Percentiles rank a stretch among this genome's conserved stretches.
Evolutionary conservation across 345 rosid species (phyloP).

Genomic region (Eucalyptus coolabah): DNA sequence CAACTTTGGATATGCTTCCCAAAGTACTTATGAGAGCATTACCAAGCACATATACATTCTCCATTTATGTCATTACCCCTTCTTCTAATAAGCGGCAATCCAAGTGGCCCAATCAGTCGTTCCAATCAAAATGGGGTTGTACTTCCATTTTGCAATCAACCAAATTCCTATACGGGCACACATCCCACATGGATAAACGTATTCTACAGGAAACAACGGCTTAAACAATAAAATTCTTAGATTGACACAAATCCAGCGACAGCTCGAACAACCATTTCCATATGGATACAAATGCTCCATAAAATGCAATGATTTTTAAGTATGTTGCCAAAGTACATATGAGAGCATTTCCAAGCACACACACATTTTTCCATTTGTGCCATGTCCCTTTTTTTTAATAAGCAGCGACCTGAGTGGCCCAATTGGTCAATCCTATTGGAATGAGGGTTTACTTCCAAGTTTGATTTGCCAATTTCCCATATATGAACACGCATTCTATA

Average conservation of each 20-base stretch:
- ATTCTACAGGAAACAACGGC: neutral
- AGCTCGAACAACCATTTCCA: neutral
- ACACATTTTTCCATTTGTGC: neutral
- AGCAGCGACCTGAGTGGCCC: neutral
- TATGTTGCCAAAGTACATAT: neutral
- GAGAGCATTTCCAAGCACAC: neutral
- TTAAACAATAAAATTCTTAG: neutral
- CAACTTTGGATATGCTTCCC: neutral
- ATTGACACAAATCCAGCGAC: neutral
- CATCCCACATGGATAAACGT: too few species aligned
- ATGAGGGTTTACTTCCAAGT: too few species aligned
- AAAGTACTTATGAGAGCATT: neutral
- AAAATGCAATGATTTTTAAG: neutral
- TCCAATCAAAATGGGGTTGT: too few species aligned
- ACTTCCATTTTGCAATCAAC: neutral
- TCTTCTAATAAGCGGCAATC: neutral
- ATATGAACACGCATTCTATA: neutral
- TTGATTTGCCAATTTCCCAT: neutral
- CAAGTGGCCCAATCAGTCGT: neutral
- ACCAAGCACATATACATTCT: neutral
- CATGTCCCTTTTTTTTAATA: neutral
- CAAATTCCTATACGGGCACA: neutral
- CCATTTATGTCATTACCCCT: neutral
- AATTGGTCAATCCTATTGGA: neutral
- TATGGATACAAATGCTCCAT: too few species aligned